These are phyloP conservation scores for Apium graveolens DNA, from an alignment of 129 eudicot species.

Conservation along the genomic window DNA sequence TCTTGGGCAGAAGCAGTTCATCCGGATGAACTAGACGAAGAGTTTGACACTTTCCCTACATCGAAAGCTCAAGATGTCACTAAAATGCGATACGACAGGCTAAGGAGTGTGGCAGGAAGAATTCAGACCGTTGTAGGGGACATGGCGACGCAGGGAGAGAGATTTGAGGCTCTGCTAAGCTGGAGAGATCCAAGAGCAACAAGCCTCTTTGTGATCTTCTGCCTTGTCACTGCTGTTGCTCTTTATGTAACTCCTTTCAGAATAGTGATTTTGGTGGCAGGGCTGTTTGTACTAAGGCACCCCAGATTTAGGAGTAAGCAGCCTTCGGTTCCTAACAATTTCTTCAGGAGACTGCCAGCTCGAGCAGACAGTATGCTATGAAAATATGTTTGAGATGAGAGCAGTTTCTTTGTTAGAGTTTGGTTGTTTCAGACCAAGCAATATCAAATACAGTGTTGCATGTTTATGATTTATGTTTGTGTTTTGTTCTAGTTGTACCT, in stretches of 20 bases:
- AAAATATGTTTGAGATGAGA: background rate
- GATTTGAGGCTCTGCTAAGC: conserved; percentile 52
- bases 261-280: conserved; percentile 42
- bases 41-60: conserved; percentile 61
- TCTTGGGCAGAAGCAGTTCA: conserved; percentile 55
- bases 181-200: conserved; percentile 71
- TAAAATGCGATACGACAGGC: conserved; percentile 50
- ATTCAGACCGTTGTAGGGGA: conserved; percentile 67
- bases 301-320: conserved; percentile 58
- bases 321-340: conserved; percentile 60
- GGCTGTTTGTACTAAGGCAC: conserved; percentile 49
- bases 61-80: conserved; percentile 43
- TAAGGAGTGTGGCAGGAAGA: conserved; percentile 58
- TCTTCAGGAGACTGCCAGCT: conserved; percentile 59
- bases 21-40: conserved; percentile 63
- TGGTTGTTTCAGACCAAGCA: too few species aligned
- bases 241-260: conserved; percentile 60
- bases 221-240: conserved; percentile 43
- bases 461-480: too few species aligned
- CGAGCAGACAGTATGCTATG: conserved; percentile 63
- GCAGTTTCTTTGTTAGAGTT: background rate
- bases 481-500: background rate
- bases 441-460: background rate
- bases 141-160: conserved; percentile 57
- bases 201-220: conserved; percentile 47